Percentiles rank a stretch among this genome's conserved stretches.
These are phyloP conservation scores for Steccherinum ochraceum DNA, from an alignment of 768 basidiomycete species.

Conservation along the genomic window DNA sequence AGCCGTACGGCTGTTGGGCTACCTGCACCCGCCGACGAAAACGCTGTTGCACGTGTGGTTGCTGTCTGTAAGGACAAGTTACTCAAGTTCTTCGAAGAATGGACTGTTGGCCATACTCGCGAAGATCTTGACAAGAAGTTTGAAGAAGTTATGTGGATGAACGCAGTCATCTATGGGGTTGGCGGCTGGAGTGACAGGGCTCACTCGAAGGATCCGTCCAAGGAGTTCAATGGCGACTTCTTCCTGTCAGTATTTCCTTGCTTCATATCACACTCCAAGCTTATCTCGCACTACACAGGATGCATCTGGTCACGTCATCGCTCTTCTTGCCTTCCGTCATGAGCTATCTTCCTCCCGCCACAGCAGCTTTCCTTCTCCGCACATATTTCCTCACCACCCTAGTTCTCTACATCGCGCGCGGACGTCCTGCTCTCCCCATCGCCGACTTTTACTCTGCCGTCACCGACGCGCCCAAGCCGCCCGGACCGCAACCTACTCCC, in stretches of 20 bases:
- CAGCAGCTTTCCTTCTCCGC: slow-evolving; percentile 48
- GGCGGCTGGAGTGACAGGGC: slow-evolving; percentile 45
- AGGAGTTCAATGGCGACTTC: slow-evolving; percentile 50
- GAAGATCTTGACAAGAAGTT: slow-evolving; percentile 44
- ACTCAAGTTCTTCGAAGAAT: slow-evolving; percentile 12
- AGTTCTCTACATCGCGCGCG: slow-evolving; percentile 50
- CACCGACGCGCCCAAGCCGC: slow-evolving; percentile 9
- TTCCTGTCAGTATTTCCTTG: slow-evolving; percentile 39
- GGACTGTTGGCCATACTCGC: slow-evolving; percentile 15
- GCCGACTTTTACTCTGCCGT: slow-evolving; percentile 37
- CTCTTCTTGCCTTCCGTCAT: slow-evolving; percentile 52
- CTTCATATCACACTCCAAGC: background rate
- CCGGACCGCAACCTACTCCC: slow-evolving; percentile 22
- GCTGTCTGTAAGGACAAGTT: slow-evolving; percentile 10
- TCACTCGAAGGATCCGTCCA: slow-evolving; percentile 14
- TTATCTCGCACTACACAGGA: slow-evolving; percentile 29
- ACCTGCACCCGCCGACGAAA: background rate
- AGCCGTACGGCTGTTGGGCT: slow-evolving; percentile 7
- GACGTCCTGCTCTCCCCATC: slow-evolving; percentile 45
- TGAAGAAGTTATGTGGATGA: slow-evolving; percentile 57
- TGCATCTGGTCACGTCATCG: slow-evolving; percentile 62
- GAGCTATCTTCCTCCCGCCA: slow-evolving; percentile 26
- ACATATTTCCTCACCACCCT: slow-evolving; percentile 49
- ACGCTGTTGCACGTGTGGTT: slow-evolving; percentile 10
- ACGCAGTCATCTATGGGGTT: slow-evolving; percentile 47